Conservation (phyloP, 2,329 filamentous ascomycete genomes). For the Diaporthe velutina region DNA sequence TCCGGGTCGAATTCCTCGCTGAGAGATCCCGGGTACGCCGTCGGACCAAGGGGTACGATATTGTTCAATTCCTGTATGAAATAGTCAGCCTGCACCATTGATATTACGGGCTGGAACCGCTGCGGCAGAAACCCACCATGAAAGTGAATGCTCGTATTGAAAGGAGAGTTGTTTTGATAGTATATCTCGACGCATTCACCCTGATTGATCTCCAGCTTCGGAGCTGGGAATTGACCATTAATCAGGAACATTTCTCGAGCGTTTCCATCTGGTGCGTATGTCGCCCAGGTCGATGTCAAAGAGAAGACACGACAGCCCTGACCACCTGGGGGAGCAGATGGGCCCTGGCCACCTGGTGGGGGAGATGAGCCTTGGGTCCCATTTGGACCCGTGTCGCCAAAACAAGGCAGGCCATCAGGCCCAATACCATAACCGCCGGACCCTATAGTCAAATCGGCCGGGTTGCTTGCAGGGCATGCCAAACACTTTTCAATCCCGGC, state of each 20-base stretch:
- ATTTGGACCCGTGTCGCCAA: background rate
- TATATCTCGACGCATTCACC: conserved; percentile 61
- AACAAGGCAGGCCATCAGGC: background rate
- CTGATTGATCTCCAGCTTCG: conserved; percentile 65
- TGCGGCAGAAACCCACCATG: background rate
- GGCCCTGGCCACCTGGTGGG: background rate
- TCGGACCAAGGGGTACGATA: conserved; percentile 69
- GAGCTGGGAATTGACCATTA: conserved; percentile 74
- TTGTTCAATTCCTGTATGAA: conserved; percentile 59
- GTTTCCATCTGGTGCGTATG: conserved; percentile 8
- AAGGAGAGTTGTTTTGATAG: conserved; percentile 61
- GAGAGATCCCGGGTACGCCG: conserved; percentile 69
- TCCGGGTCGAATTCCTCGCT: conserved; percentile 63
- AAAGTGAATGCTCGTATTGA: conserved; percentile 17
- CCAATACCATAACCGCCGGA: background rate
- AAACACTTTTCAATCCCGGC: background rate
- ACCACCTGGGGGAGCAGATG: background rate
- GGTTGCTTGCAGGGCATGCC: background rate
- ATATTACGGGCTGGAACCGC: background rate
- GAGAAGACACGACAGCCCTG: background rate
- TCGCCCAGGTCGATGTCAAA: conserved; percentile 3
- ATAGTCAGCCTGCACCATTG: background rate
- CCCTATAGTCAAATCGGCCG: background rate
- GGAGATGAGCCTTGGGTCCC: background rate
- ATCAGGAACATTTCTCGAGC: conserved; percentile 61